These are phyloP conservation scores for Aspergillus felis DNA, from an alignment of 2,329 filamentous ascomycete species.

Conservation along the genomic window DNA sequence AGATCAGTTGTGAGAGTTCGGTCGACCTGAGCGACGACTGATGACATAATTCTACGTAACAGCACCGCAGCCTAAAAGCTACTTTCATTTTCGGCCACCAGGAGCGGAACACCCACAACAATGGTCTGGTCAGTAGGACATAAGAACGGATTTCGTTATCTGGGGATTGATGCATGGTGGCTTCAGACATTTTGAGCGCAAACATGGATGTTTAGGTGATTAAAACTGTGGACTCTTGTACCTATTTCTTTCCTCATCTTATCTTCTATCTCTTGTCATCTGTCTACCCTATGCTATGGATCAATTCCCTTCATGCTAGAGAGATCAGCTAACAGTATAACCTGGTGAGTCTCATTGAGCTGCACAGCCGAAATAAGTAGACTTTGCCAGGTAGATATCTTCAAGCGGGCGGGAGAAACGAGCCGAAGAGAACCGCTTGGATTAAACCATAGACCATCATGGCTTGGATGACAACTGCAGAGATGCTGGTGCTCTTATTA, in stretches of 20 bases:
- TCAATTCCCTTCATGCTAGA: not conserved
- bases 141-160: not conserved
- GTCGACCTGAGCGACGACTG: conserved; percentile 17
- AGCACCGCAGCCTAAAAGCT: conserved; percentile 17
- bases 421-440: conserved; percentile 80
- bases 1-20: conserved; percentile 8
- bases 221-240: not conserved
- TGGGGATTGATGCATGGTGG: not conserved
- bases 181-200: not conserved
- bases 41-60: conserved; percentile 27
- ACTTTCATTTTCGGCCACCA: not conserved
- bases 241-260: not conserved
- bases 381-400: not conserved
- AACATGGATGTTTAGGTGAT: not conserved
- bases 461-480: conserved; percentile 52
- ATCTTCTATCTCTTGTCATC: not conserved
- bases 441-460: conserved; percentile 79
- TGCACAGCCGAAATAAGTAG: not conserved
- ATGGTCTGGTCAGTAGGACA: not conserved
- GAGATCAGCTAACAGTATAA: not conserved
- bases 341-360: not conserved
- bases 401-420: conserved; percentile 84
- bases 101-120: not conserved
- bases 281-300: not conserved
- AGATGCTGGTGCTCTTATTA: conserved; percentile 15